These are phyloP conservation scores for Nyctanthes arbortristis DNA, from an alignment of 257 asterid species.

Conservation along the genomic window DNA sequence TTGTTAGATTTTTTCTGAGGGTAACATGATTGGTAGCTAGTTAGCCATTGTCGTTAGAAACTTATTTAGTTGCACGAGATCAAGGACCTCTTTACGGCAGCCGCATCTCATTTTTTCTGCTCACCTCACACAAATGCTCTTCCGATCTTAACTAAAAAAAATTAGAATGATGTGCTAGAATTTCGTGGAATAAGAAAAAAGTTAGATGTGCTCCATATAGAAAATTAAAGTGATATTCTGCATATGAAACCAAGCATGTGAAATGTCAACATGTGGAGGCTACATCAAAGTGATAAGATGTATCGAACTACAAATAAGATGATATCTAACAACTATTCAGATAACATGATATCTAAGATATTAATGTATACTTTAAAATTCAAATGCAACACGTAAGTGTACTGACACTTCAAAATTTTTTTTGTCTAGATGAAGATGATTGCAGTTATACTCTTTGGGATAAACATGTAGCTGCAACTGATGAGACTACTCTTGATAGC, in stretches of 20 bases:
- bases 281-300: too few relatives aligned
- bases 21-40: neutral
- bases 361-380: too few relatives aligned
- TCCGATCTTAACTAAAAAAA: neutral
- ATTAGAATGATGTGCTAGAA: neutral
- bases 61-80: neutral
- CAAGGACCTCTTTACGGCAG: neutral
- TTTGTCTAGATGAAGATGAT: too few relatives aligned
- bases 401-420: too few relatives aligned
- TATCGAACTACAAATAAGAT: too few relatives aligned
- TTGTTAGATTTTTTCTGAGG: neutral
- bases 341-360: too few relatives aligned
- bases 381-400: too few relatives aligned
- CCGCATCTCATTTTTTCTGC: neutral
- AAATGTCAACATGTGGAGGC: neutral
- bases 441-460: too few relatives aligned
- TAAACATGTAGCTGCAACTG: too few relatives aligned
- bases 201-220: neutral
- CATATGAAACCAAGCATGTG: neutral
- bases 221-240: neutral
- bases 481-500: too few relatives aligned
- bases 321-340: too few relatives aligned
- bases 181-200: neutral
- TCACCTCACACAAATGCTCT: neutral
- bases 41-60: neutral